phyloP scores from a whole-genome alignment of 345 rosid genomes.

The Pistacia vera region DNA sequence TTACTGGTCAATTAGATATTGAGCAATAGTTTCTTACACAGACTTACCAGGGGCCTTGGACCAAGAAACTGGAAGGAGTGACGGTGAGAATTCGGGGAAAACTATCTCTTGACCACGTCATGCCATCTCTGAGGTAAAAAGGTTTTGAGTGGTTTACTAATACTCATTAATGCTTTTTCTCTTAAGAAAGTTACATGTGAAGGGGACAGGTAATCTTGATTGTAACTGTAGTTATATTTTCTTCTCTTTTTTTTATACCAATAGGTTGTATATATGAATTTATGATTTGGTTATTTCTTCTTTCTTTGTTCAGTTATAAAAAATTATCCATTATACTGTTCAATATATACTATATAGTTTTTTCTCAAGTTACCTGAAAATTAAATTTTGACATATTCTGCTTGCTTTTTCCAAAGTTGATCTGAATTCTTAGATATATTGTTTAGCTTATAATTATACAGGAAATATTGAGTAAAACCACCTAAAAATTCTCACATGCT shows the following conservation, averaged over 20 bases:
- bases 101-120: conserved; percentile 51
- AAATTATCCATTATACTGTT: background rate
- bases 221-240: background rate
- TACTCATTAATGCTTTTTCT: conserved; percentile 49
- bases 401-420: background rate
- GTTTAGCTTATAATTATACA: background rate
- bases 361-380: background rate
- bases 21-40: too few species aligned
- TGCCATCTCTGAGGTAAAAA: conserved; percentile 48
- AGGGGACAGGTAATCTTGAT: conserved; percentile 63
- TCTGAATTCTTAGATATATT: background rate
- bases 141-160: conserved; percentile 58
- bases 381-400: background rate
- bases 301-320: background rate
- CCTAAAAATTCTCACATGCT: too few species aligned
- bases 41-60: background rate
- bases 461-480: too few species aligned
- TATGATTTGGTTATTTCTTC: too few species aligned
- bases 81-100: conserved; percentile 48
- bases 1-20: too few species aligned
- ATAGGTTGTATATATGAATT: background rate
- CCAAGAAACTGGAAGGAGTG: conserved; percentile 46
- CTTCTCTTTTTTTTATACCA: background rate
- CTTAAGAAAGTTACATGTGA: conserved; percentile 54
- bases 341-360: background rate